A percentile compares a stretch with the other conserved stretches of the same genome.
These are phyloP conservation scores for Aspergillus proliferans DNA, from an alignment of 2,329 filamentous ascomycete genomes.

Conservation along the genomic window DNA sequence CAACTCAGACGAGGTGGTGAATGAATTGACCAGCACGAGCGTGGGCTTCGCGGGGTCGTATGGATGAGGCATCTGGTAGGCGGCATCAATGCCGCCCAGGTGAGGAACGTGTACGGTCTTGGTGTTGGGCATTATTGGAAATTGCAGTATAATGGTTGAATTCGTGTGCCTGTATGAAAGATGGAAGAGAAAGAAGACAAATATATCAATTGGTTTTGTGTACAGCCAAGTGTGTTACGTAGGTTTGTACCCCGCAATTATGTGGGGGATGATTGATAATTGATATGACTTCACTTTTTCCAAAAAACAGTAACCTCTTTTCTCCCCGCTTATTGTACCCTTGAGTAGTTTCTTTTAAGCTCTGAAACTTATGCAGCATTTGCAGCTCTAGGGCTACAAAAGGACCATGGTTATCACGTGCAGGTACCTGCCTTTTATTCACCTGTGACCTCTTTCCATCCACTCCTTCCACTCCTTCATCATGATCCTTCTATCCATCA, in stretches of 20 bases:
- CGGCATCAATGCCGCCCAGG: slow-evolving; percentile 45
- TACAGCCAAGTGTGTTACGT: not conserved
- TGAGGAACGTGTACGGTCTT: slow-evolving; percentile 42
- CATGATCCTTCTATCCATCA: no score
- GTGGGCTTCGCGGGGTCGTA: slow-evolving; percentile 48
- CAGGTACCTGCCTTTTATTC: no score
- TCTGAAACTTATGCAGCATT: no score
- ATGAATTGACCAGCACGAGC: slow-evolving; percentile 46
- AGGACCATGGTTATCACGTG: no score
- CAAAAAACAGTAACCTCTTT: no score
- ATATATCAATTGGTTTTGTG: not conserved
- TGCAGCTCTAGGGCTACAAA: no score
- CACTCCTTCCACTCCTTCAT: no score
- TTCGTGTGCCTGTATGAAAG: not conserved
- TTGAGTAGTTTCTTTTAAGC: no score
- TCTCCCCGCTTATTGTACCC: no score
- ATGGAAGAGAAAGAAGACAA: not conserved
- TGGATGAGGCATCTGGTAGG: slow-evolving; percentile 43
- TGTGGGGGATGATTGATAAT: no score
- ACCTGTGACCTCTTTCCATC: no score
- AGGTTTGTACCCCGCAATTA: not conserved
- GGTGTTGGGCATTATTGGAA: slow-evolving; percentile 15
- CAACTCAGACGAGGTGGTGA: slow-evolving; percentile 45
- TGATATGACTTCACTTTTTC: no score
- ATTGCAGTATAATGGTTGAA: not conserved